Conservation (phyloP, 129 eudicot genomes). For the Lonicera japonica region DNA sequence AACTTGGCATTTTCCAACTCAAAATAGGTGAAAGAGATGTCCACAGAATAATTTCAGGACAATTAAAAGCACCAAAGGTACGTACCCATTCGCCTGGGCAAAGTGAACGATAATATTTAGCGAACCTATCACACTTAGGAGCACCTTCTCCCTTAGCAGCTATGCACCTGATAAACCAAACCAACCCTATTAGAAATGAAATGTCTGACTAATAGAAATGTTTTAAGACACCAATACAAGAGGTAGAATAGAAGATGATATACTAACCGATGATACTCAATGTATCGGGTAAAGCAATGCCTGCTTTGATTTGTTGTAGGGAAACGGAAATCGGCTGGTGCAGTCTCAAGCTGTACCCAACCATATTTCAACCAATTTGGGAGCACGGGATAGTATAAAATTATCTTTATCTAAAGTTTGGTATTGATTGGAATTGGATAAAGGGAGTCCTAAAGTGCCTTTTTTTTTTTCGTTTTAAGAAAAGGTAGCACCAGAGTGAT, state of each 20-base stretch:
- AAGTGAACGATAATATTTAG: slow-evolving; percentile 47
- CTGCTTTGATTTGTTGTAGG: slow-evolving; percentile 55
- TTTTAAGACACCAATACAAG: not conserved
- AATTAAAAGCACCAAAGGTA: not conserved
- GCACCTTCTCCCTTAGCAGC: slow-evolving; percentile 65
- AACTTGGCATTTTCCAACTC: not conserved
- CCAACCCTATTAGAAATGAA: not conserved
- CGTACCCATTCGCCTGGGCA: slow-evolving; percentile 67
- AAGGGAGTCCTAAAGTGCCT: too few relatives aligned
- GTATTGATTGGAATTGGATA: too few relatives aligned
- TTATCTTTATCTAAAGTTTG: too few relatives aligned
- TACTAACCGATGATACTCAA: slow-evolving; percentile 48
- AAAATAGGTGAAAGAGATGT: too few relatives aligned
- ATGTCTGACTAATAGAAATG: not conserved
- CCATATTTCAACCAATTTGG: not conserved
- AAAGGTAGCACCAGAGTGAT: too few relatives aligned
- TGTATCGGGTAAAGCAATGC: slow-evolving; percentile 57
- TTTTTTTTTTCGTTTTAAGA: too few relatives aligned
- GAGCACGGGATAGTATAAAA: not conserved
- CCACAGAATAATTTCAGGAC: not conserved
- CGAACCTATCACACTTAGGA: slow-evolving; percentile 52
- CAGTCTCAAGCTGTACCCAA: slow-evolving; percentile 58
- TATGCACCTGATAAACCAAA: slow-evolving; percentile 30
- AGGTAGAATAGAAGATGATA: not conserved
- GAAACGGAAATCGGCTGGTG: slow-evolving; percentile 58